Percentiles rank a stretch among this genome's conserved stretches.
phyloP scores from a whole-genome alignment of 2,329 filamentous ascomycete genomes.

The Fusarium goolgardi region DNA sequence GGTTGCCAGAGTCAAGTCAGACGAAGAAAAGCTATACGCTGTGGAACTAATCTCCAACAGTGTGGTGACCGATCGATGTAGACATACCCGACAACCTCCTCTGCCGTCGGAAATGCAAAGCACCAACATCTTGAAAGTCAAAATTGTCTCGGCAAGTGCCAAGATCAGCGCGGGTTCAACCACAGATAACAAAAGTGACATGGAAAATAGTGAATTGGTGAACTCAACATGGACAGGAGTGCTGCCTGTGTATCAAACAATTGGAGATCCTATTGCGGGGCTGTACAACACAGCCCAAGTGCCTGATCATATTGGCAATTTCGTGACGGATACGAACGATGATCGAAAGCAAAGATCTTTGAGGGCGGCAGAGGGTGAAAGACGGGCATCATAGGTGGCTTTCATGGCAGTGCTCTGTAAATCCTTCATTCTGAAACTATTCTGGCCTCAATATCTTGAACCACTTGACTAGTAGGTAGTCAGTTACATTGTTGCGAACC shows the following conservation, averaged over 20 bases:
- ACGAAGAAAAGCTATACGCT: conserved; percentile 79
- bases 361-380: conserved; percentile 44
- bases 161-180: conserved; percentile 78
- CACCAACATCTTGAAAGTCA: conserved; percentile 78
- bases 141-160: conserved; percentile 76
- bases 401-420: neutral
- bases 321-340: conserved; percentile 53
- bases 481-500: neutral
- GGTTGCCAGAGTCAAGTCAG: too few relatives aligned
- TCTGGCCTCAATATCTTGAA: neutral
- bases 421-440: neutral
- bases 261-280: conserved; percentile 72
- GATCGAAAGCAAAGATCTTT: conserved; percentile 45
- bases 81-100: conserved; percentile 75
- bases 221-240: conserved; percentile 67
- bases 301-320: conserved; percentile 69
- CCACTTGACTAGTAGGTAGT: neutral
- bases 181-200: conserved; percentile 63
- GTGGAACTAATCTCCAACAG: conserved; percentile 83
- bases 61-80: conserved; percentile 76
- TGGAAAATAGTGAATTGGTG: conserved; percentile 57
- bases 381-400: conserved; percentile 14
- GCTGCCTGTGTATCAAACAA: conserved; percentile 70
- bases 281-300: conserved; percentile 69
- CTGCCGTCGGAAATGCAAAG: conserved; percentile 78